Evolutionary conservation across 2,329 filamentous ascomycete genomes (phyloP), one percentile per base, ranked within the genome.

Genomic region (Verticillium klebahnii): DNA sequence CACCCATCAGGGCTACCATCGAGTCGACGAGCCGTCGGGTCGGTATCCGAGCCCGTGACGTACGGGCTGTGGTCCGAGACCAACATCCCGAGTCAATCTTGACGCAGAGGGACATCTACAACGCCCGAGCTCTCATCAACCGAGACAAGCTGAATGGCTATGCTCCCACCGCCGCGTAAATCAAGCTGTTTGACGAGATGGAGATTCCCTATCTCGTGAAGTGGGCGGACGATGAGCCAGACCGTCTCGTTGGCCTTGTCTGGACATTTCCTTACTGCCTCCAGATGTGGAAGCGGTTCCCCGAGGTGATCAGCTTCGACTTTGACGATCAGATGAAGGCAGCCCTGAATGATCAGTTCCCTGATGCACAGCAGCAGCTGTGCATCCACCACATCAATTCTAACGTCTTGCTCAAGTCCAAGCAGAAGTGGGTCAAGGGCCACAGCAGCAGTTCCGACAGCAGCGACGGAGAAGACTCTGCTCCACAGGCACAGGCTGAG

Each of bases 101-200:
- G 23, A 64, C 60, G 19, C 57, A 58, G 36, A 64, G 54, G 56
- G 61, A 65, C 52, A 65, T 66, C 37, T 67, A 66, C 29, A 66
- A 67, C 39, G 60, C 61, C 36, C n/a, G n/a, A 14, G 61, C 39
- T 19, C 55, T 55, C 56, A 62, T 67, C 19, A 64, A 60, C 23
- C 56, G 56, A 23, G 62, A 67, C 32, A 67, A 68, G 23, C 52
- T 68, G 11, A 19, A 62, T 37, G 59, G 66, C 14, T 36, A 58
- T 19, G 55, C 25, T 14, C 56, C 63, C 57, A 66, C 61, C 19
- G 62, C 59, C 36, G 63, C 63, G 60, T 56, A 66, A 3, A 65
- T 67, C 45, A 66, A 65, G 57, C 60, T 63, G 9, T 67, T 68
- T 45, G 60, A 68, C 55, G 52, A 67, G 57, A 60, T 19, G 19